phyloP scores from a whole-genome alignment of 2,329 filamentous ascomycete species.

The Sordariomycetes sp. region DNA sequence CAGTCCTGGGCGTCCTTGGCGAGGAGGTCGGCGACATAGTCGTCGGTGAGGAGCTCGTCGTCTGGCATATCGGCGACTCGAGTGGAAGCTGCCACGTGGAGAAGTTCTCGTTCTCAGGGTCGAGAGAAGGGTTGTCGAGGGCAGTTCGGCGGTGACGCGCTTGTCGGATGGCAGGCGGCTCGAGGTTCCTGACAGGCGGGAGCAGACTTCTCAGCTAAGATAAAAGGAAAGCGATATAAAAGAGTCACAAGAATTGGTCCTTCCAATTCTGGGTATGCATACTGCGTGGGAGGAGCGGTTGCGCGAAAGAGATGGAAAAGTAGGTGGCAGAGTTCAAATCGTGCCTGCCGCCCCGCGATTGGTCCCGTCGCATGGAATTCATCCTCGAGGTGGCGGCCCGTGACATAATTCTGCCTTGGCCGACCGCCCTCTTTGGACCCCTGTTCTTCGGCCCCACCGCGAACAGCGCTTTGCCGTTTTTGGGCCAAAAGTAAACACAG shows the following conservation, averaged over 20 bases:
- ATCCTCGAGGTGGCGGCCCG: not conserved
- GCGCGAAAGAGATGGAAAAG: no score
- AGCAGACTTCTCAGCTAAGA: not conserved
- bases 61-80: not conserved
- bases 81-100: not conserved
- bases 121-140: not conserved
- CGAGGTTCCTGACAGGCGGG: no score
- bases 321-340: no score
- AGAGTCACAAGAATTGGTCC: no score
- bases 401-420: slow-evolving; percentile 2
- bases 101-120: not conserved
- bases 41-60: slow-evolving; percentile 54
- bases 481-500: slow-evolving; percentile 27
- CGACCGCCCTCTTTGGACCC: not conserved
- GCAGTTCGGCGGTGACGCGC: no score
- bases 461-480: slow-evolving; percentile 13
- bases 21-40: slow-evolving; percentile 71
- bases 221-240: not conserved
- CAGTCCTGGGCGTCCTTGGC: slow-evolving; percentile 67
- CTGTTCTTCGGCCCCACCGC: not conserved
- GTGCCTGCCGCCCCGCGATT: no score
- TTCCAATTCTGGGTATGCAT: no score
- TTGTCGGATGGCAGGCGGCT: no score
- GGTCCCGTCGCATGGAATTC: no score
- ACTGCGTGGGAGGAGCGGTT: no score